Conservation (phyloP, 1,284 basidiomycete species). For the Ceraceosorus bombacis region DNA sequence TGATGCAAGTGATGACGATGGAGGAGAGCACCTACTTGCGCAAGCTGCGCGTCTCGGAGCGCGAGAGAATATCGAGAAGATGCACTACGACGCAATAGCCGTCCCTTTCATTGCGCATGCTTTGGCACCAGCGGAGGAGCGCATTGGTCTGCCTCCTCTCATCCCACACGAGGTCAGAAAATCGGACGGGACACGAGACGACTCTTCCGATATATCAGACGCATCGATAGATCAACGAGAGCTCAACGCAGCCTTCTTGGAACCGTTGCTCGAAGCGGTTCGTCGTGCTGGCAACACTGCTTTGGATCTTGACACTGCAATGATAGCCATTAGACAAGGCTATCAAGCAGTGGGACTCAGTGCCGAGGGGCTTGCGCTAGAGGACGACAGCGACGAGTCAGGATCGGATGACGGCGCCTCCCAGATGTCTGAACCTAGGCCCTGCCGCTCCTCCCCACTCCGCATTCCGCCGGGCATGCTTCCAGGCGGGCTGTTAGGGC, state of each 20-base stretch:
- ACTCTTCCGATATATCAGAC: slow-evolving; percentile 11
- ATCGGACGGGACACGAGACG: slow-evolving; percentile 3
- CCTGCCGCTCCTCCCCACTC: background rate
- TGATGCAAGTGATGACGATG: no score
- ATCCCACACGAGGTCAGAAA: background rate
- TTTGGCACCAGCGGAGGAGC: no score
- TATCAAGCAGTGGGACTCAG: background rate
- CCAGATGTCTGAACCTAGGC: background rate
- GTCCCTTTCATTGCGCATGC: background rate
- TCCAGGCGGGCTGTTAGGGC: slow-evolving; percentile 7
- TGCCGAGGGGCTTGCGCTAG: background rate
- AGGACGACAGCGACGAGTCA: background rate
- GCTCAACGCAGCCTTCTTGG: slow-evolving; percentile 1
- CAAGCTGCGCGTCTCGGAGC: no score
- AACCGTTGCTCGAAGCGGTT: background rate
- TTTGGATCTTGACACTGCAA: background rate
- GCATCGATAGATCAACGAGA: slow-evolving; percentile 2
- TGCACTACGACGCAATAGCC: background rate
- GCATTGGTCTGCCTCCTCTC: background rate
- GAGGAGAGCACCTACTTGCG: no score
- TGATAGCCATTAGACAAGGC: background rate
- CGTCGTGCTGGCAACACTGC: background rate
- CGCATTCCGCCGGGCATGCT: slow-evolving; percentile 5
- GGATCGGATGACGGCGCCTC: background rate
- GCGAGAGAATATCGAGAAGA: background rate